Percentiles rank a stretch among this genome's conserved stretches.
These are phyloP conservation scores for Diaporthe batatas DNA, from an alignment of 2,329 filamentous ascomycete species.

Conservation along the genomic window DNA sequence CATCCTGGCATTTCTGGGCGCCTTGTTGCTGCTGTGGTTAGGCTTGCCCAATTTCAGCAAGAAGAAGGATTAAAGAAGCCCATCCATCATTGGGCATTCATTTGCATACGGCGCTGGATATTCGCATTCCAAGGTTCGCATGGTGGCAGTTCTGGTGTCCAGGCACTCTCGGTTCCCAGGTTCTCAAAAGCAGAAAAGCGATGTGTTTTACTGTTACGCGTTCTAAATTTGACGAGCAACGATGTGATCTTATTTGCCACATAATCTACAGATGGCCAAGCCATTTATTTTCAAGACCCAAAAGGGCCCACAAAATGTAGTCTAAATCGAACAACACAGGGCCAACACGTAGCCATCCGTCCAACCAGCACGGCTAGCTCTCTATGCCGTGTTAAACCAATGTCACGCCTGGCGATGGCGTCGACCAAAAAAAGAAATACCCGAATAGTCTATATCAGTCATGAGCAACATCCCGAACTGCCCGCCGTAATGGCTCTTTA, in stretches of 20 bases:
- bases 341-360: background rate
- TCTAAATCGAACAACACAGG: slow-evolving; percentile 27
- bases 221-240: background rate
- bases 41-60: slow-evolving; percentile 56
- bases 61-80: slow-evolving; percentile 52
- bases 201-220: background rate
- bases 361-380: background rate
- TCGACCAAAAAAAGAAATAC: background rate
- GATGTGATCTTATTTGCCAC: slow-evolving; percentile 17
- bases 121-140: too few species aligned
- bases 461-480: slow-evolving; percentile 34
- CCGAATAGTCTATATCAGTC: slow-evolving; percentile 38
- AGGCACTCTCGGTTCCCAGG: too few species aligned
- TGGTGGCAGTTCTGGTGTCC: too few species aligned
- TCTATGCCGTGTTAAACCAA: slow-evolving; percentile 15
- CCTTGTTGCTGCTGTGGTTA: slow-evolving; percentile 61
- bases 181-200: background rate
- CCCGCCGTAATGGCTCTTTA: slow-evolving; percentile 1
- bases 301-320: slow-evolving; percentile 19
- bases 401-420: background rate
- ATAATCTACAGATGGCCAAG: slow-evolving; percentile 29
- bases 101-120: too few species aligned
- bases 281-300: background rate
- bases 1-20: slow-evolving; percentile 63
- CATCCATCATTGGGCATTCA: too few species aligned